phyloP scores from a whole-genome alignment of 768 basidiomycete genomes.

The Amanita muscaria region DNA sequence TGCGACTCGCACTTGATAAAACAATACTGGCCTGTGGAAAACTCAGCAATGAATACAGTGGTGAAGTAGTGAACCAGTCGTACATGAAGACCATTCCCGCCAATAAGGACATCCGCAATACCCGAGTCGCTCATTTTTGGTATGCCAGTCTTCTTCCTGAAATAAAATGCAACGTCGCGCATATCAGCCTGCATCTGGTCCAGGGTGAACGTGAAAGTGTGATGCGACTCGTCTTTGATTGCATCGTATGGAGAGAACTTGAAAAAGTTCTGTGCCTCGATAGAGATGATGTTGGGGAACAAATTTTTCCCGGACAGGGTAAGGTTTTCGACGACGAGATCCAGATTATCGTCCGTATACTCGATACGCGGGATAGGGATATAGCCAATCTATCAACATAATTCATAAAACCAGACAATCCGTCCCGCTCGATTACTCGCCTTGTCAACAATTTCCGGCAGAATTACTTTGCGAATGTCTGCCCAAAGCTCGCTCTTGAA shows the following conservation, averaged over 20 bases:
- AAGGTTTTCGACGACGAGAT: constrained; percentile 90
- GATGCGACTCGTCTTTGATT: constrained; percentile 50
- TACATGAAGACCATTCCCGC: constrained; percentile 73
- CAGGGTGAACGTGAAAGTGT: constrained; percentile 68
- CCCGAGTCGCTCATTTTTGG: constrained; percentile 77
- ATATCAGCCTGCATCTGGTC: constrained; percentile 90
- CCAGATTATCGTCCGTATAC: constrained; percentile 80
- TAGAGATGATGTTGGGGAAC: constrained; percentile 67
- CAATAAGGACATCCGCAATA: constrained; percentile 76
- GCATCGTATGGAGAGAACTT: constrained; percentile 74
- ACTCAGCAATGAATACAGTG: not conserved
- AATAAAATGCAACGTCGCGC: constrained; percentile 89
- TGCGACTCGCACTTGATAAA: constrained; percentile 43
- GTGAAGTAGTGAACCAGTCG: constrained; percentile 11
- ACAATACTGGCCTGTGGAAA: constrained; percentile 44
- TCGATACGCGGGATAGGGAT: constrained; percentile 91
- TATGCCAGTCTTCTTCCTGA: constrained; percentile 77
- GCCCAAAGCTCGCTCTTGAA: constrained; percentile 89
- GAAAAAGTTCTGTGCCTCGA: constrained; percentile 76
- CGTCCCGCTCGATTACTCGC: no score
- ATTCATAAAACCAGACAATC: no score
- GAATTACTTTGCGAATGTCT: constrained; percentile 75
- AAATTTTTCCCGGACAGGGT: constrained; percentile 83
- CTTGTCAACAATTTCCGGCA: constrained; percentile 71
- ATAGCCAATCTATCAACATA: constrained; percentile 70